A percentile compares a stretch with the other conserved stretches of the same genome.
phyloP scores from a whole-genome alignment of 2,329 filamentous ascomycete genomes.

The Dactylonectria estremocensis region DNA sequence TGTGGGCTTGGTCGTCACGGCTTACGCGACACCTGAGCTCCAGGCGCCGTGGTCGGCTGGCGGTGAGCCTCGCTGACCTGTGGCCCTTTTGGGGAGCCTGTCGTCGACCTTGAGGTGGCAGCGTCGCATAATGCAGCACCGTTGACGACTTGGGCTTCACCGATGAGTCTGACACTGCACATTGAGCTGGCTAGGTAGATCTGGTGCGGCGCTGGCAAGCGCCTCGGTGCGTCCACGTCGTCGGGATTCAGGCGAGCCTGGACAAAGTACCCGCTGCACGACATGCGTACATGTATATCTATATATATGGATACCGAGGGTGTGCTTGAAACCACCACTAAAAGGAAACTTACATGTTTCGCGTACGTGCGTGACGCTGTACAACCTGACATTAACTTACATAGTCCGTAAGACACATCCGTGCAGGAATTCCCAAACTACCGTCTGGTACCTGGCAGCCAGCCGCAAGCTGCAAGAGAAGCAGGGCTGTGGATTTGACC shows the following conservation, averaged over 20 bases:
- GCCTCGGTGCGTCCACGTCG: slow-evolving; percentile 47
- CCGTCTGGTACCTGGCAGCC: slow-evolving; percentile 36
- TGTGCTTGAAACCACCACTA: slow-evolving; percentile 26
- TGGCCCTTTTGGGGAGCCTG: slow-evolving; percentile 27
- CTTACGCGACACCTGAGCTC: slow-evolving; percentile 43
- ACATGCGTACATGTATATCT: slow-evolving; percentile 48
- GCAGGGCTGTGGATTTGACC: slow-evolving; percentile 38
- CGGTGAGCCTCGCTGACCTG: slow-evolving; percentile 36
- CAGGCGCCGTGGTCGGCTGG: slow-evolving; percentile 26
- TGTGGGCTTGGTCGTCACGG: slow-evolving; percentile 31
- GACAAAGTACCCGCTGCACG: slow-evolving; percentile 47
- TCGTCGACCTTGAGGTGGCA: slow-evolving; percentile 22
- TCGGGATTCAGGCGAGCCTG: slow-evolving; percentile 47
- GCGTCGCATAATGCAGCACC: slow-evolving; percentile 18
- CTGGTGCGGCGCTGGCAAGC: slow-evolving; percentile 43
- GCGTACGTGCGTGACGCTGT: slow-evolving; percentile 5
- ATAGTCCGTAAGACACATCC: not conserved
- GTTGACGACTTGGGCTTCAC: slow-evolving; percentile 46
- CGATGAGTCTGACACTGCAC: slow-evolving; percentile 44
- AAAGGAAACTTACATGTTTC: not conserved
- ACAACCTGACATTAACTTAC: not conserved
- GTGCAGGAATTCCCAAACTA: not conserved
- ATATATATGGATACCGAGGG: slow-evolving; percentile 39
- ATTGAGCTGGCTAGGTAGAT: slow-evolving; percentile 43
- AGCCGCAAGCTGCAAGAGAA: slow-evolving; percentile 37